Conservation (phyloP, 2,329 filamentous ascomycete species). For the Dothiorella sarmentorum region DNA sequence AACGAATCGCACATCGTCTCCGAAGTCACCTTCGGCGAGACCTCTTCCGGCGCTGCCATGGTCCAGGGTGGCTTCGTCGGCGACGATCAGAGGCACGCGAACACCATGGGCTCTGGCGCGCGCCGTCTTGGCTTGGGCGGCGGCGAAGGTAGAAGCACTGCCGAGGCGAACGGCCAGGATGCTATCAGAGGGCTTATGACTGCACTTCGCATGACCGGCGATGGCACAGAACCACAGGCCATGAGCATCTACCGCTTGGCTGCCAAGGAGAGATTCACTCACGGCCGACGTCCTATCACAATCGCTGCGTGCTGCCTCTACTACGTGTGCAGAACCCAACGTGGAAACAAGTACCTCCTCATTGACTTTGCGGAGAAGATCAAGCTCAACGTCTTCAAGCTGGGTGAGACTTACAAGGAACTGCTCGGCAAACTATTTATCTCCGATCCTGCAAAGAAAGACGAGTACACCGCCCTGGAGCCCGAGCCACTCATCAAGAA, state of each 20-base stretch:
- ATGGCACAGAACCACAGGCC: slow-evolving; percentile 38
- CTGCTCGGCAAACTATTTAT: slow-evolving; percentile 66
- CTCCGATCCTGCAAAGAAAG: slow-evolving; percentile 48
- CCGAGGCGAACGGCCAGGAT: slow-evolving; percentile 55
- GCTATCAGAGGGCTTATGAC: slow-evolving; percentile 39
- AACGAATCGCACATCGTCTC: slow-evolving; percentile 86
- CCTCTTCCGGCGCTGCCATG: slow-evolving; percentile 76
- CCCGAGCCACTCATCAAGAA: slow-evolving; percentile 88
- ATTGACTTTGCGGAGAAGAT: slow-evolving; percentile 90
- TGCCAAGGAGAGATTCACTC: slow-evolving; percentile 58
- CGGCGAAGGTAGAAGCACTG: slow-evolving; percentile 58
- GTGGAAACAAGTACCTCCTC: slow-evolving; percentile 81
- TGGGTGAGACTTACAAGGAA: slow-evolving; percentile 86
- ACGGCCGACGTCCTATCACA: slow-evolving; percentile 74
- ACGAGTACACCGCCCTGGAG: slow-evolving; percentile 60
- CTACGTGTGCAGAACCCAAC: slow-evolving; percentile 74
- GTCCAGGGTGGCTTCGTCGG: slow-evolving; percentile 88
- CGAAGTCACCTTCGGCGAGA: slow-evolving; percentile 89
- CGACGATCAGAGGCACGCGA: slow-evolving; percentile 78
- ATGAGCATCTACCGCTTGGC: slow-evolving; percentile 44
- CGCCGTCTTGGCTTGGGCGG: slow-evolving; percentile 35
- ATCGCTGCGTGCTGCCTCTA: slow-evolving; percentile 85
- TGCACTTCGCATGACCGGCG: slow-evolving; percentile 35
- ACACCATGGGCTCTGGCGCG: slow-evolving; percentile 51
- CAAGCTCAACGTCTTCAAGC: slow-evolving; percentile 84